A percentile compares a stretch with the other conserved stretches of the same genome.
phyloP scores from a whole-genome alignment of 352 stramenopile species.

The Phytophthora pini region DNA sequence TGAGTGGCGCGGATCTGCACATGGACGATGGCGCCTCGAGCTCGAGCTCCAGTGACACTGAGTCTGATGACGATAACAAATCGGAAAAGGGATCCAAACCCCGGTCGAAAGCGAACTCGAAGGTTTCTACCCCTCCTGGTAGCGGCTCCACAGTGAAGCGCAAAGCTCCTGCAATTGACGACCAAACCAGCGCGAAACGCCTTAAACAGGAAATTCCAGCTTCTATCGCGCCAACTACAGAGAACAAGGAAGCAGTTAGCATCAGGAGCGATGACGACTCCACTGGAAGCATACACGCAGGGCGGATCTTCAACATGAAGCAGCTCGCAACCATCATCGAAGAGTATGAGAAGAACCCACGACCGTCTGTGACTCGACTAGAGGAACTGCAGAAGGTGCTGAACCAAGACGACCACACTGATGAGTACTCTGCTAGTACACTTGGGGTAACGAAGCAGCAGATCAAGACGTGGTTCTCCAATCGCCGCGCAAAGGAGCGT shows the following conservation, averaged over 20 bases:
- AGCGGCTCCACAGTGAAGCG: slow-evolving; percentile 31
- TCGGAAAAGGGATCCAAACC: slow-evolving; percentile 40
- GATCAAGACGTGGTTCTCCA: slow-evolving; percentile 88
- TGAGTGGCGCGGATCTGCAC: slow-evolving; percentile 62
- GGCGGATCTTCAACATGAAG: slow-evolving; percentile 87
- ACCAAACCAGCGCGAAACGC: slow-evolving; percentile 34
- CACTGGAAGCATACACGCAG: slow-evolving; percentile 44
- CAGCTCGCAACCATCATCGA: slow-evolving; percentile 86
- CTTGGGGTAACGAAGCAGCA: slow-evolving; percentile 76
- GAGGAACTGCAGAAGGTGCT: slow-evolving; percentile 76
- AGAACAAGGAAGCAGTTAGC: slow-evolving; percentile 15
- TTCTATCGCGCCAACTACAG: background rate
- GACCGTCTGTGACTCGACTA: slow-evolving; percentile 63
- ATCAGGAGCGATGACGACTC: slow-evolving; percentile 33
- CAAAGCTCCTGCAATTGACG: slow-evolving; percentile 34
- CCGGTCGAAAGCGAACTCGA: slow-evolving; percentile 33
- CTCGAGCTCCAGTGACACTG: slow-evolving; percentile 70
- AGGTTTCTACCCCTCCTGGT: slow-evolving; percentile 23
- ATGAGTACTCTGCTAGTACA: slow-evolving; percentile 55
- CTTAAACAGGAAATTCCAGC: slow-evolving; percentile 37
- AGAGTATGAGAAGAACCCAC: slow-evolving; percentile 86
- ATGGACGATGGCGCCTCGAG: slow-evolving; percentile 42
- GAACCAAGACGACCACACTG: slow-evolving; percentile 75
- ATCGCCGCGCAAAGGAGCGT: slow-evolving; percentile 81
- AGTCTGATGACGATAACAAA: slow-evolving; percentile 70